These are phyloP conservation scores for Crithidia acanthocephali DNA, from an alignment of 208 protist genomes.

Conservation along the genomic window DNA sequence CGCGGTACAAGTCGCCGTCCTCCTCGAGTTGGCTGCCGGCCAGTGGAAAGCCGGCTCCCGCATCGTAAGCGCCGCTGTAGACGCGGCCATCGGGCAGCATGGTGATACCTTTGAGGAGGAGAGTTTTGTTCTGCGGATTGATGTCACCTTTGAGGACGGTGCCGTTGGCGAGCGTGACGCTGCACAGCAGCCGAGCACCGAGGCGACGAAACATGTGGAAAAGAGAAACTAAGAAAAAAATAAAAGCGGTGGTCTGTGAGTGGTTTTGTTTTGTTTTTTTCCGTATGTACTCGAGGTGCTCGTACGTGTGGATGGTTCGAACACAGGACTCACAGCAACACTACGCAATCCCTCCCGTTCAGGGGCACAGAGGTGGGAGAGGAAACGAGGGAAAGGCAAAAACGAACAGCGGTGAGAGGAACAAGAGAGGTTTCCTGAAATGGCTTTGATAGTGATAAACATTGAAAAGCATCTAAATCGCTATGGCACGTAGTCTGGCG, in stretches of 20 bases:
- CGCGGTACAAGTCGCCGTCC: conserved; percentile 90
- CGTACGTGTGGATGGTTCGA: too few relatives aligned
- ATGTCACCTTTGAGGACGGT: conserved; percentile 73
- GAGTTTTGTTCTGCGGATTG: conserved; percentile 49
- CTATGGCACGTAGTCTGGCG: too few relatives aligned
- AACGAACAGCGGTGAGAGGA: too few relatives aligned
- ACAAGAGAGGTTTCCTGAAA: too few relatives aligned
- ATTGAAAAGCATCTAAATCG: too few relatives aligned
- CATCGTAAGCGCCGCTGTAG: conserved; percentile 79
- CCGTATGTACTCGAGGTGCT: too few relatives aligned
- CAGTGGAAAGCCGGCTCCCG: conserved; percentile 61
- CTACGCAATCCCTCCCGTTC: too few relatives aligned
- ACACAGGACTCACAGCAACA: too few relatives aligned
- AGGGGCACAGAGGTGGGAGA: too few relatives aligned
- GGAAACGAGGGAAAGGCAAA: too few relatives aligned
- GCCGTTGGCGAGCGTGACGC: conserved; percentile 66
- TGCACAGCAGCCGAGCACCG: conserved; percentile 27
- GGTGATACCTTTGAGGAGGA: conserved; percentile 67
- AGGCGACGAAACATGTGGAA: conserved; percentile 36
- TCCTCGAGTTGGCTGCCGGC: conserved; percentile 83
- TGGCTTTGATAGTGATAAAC: too few relatives aligned
- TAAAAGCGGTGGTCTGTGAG: too few relatives aligned
- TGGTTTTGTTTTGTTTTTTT: conserved; percentile 5
- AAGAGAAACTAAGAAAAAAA: not conserved
- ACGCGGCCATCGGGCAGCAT: conserved; percentile 80